Evolutionary conservation across 2,329 filamentous ascomycete species (phyloP), one percentile per base, ranked within the genome.

Genomic region (Cercospora canescens): DNA sequence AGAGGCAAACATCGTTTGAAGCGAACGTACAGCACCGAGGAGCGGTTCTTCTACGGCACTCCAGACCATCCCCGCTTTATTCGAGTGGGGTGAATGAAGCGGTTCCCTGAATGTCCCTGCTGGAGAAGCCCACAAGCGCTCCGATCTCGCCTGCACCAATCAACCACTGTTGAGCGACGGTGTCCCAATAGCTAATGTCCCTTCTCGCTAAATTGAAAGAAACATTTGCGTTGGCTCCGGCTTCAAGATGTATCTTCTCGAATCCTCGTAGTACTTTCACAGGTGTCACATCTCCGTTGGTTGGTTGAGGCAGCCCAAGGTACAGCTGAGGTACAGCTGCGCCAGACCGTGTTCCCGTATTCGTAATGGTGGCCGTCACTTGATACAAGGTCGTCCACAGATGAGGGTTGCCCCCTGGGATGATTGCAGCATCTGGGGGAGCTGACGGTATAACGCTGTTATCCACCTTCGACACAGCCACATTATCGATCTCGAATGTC

Each of bases 401-500:
- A 63, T 87, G 85, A 2, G 88, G 88, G 65, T 91, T 89, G 1
- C 89, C 89, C 56, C 88, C 88, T 70, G 74, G 55, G 63, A 71
- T 9, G 73, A 81, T 66, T 1, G 66, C 28, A 6, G 77, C 76
- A 4, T 58, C 39, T 0, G 91, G 90, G 73, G 88, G 89, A 1
- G 91, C 77, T 0, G 84, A 86, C 7, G 85, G 83, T 14, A 82
- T 77, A 39, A 9, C 41, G 34, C 52, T 60, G 32, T 34, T 48
- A 66, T 12, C 60, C 21, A 52, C 50, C 8, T 59, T 60, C 6
- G 57, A 59, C 39, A 73, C 58, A 16, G 60, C 54, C 5, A 71
- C 16, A 34, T 71, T 59, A 41, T 56, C 54, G 12, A 74, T 37
- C 14, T 59, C 56, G 69, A 76, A 76, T 2, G 67, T 73, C 1